phyloP scores from a whole-genome alignment of 768 basidiomycete genomes.

The Boletus sp. region DNA sequence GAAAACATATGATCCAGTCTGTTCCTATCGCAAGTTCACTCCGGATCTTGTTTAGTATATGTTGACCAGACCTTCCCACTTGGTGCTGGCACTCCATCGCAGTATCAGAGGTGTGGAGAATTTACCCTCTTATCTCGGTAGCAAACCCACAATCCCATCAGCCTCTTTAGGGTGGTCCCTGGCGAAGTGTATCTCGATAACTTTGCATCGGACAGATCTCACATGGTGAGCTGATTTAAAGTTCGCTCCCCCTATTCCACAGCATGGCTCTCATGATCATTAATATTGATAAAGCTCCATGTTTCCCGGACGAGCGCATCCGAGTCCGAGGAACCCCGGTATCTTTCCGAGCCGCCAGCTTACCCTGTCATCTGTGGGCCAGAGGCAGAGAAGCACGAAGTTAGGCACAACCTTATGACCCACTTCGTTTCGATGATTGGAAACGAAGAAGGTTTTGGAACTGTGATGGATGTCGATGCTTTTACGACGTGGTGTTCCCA shows the following conservation, averaged over 20 bases:
- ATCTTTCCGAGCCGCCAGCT: conserved; percentile 46
- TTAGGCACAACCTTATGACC: conserved; percentile 56
- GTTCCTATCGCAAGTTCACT: conserved; percentile 11
- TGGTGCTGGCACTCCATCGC: conserved; percentile 25
- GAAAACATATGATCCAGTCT: background rate
- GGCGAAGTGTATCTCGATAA: conserved; percentile 48
- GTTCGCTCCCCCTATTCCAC: conserved; percentile 12
- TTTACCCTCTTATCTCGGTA: conserved; percentile 4
- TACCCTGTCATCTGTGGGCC: conserved; percentile 52
- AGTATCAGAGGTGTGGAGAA: conserved; percentile 47
- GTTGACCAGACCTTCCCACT: conserved; percentile 43
- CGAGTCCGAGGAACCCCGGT: conserved; percentile 26
- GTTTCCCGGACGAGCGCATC: conserved; percentile 2
- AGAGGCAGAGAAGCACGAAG: conserved; percentile 36
- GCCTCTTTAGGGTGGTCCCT: conserved; percentile 62
- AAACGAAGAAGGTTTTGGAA: conserved; percentile 37
- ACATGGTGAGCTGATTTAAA: conserved; percentile 52
- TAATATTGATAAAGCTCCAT: conserved; percentile 5
- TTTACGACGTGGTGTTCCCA: conserved; percentile 23
- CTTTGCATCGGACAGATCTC: conserved; percentile 75
- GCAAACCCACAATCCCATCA: conserved; percentile 26
- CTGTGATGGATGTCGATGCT: conserved; percentile 35
- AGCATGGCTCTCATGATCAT: background rate
- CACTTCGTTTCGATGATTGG: conserved; percentile 52
- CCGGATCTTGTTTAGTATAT: conserved; percentile 41